phyloP scores from a whole-genome alignment of 257 asterid genomes.

The Ocimum tenuiflorum region DNA sequence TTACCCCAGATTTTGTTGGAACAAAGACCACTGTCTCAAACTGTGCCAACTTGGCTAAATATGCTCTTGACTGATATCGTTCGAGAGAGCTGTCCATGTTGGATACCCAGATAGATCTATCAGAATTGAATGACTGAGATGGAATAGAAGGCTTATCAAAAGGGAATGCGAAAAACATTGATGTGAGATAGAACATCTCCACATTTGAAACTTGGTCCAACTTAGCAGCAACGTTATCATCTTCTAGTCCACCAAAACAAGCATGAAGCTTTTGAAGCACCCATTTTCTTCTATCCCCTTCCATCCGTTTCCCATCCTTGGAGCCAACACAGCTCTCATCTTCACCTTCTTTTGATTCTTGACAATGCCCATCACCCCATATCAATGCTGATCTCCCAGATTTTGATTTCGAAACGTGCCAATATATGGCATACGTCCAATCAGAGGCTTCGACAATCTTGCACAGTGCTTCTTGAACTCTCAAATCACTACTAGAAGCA shows the following conservation, averaged over 20 bases:
- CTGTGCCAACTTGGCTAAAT: conserved; percentile 53
- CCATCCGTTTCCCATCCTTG: conserved; percentile 15
- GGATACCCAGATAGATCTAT: conserved; percentile 73
- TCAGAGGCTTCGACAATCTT: conserved; percentile 71
- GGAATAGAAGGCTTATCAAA: conserved; percentile 90
- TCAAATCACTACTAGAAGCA: conserved; percentile 55
- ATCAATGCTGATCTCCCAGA: conserved; percentile 88
- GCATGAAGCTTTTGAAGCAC: conserved; percentile 67
- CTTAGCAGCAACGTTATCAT: conserved; percentile 57
- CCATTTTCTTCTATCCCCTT: conserved; percentile 42
- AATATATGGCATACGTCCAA: conserved; percentile 82
- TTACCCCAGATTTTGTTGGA: conserved; percentile 78
- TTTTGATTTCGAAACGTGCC: conserved; percentile 88
- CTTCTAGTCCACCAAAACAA: conserved; percentile 69
- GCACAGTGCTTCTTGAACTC: conserved; percentile 63
- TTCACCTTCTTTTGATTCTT: conserved; percentile 39
- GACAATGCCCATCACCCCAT: conserved; percentile 93
- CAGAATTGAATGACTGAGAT: conserved; percentile 88
- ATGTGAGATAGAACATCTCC: conserved; percentile 75
- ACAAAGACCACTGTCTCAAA: conserved; percentile 55
- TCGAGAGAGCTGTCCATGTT: conserved; percentile 48
- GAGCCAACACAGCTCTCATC: conserved; percentile 21
- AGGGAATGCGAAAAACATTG: conserved; percentile 82
- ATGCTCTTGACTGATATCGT: conserved; percentile 65
- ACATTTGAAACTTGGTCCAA: conserved; percentile 61